phyloP scores from a whole-genome alignment of 2,329 filamentous ascomycete genomes.

The Colletotrichum kahawae region DNA sequence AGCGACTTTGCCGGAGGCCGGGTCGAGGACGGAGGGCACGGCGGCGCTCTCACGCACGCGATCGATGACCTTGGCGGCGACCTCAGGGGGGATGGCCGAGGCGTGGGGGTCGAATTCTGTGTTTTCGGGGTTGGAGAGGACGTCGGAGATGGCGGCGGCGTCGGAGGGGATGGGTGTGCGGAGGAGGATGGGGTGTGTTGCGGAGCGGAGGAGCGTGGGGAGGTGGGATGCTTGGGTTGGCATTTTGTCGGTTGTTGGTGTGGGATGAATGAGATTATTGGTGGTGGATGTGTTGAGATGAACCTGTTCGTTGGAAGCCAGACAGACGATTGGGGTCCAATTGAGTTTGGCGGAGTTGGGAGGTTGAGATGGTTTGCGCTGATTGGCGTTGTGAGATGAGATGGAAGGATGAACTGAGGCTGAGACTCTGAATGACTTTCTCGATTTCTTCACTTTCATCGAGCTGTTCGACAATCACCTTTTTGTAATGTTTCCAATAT shows the following conservation, averaged over 20 bases:
- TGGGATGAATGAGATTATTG: not conserved
- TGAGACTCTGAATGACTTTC: not conserved
- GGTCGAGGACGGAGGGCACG: constrained; percentile 25
- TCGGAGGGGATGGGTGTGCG: constrained; percentile 28
- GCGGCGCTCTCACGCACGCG: constrained; percentile 29
- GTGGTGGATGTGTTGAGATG: not conserved
- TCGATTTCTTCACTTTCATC: not conserved
- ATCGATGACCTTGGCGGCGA: constrained; percentile 23
- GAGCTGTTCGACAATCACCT: not conserved
- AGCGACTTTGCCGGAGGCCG: constrained; percentile 4
- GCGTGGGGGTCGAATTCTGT: constrained; percentile 21
- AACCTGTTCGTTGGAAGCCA: not conserved
- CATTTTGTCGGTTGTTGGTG: not conserved
- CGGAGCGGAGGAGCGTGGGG: constrained; percentile 26
- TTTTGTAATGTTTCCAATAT: not conserved
- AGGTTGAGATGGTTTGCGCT: not conserved
- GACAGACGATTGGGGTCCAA: not conserved
- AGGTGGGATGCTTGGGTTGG: constrained; percentile 26
- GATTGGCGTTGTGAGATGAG: not conserved
- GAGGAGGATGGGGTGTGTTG: constrained; percentile 28
- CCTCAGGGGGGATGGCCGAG: constrained; percentile 14
- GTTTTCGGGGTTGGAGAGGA: constrained; percentile 28
- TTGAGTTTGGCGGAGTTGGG: not conserved
- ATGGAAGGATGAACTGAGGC: not conserved
- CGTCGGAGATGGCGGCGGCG: constrained; percentile 25